Evolutionary conservation across 345 rosid species (phyloP).

Genomic region (Populus simonii): DNA sequence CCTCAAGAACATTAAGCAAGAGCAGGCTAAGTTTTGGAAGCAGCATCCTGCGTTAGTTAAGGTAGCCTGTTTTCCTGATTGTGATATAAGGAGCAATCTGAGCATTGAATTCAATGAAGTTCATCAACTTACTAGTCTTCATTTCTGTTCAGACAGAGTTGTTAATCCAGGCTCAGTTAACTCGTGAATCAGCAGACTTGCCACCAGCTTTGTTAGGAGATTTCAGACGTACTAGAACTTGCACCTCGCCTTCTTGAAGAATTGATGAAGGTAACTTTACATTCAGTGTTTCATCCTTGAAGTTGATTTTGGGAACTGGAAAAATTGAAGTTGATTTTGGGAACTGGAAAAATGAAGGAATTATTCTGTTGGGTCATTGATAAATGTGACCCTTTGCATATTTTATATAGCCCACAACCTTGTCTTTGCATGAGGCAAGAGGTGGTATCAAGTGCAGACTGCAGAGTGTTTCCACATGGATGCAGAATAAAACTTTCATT

Average conservation of each 20-base stretch:
- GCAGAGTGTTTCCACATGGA: neutral
- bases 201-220: constrained; percentile 78
- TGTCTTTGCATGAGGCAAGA: neutral
- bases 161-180: constrained; percentile 96
- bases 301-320: too few species aligned
- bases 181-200: constrained; percentile 66
- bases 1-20: constrained; percentile 95
- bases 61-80: constrained; percentile 39
- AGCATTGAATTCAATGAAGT: neutral
- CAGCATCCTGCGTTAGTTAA: constrained; percentile 96
- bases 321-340: too few species aligned
- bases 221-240: constrained; percentile 85
- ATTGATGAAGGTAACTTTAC: constrained; percentile 65
- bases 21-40: constrained; percentile 99
- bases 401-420: neutral
- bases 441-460: neutral
- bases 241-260: constrained; percentile 98
- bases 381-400: neutral
- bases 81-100: constrained; percentile 2
- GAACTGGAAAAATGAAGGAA: neutral
- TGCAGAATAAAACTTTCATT: neutral
- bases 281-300: neutral
- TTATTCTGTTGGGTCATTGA: neutral
- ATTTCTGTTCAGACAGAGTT: constrained; percentile 66
- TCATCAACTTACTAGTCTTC: constrained; percentile 9